These are phyloP conservation scores for Candida dubliniensis DNA, from an alignment of 1,139 yeast species.

Conservation along the genomic window DNA sequence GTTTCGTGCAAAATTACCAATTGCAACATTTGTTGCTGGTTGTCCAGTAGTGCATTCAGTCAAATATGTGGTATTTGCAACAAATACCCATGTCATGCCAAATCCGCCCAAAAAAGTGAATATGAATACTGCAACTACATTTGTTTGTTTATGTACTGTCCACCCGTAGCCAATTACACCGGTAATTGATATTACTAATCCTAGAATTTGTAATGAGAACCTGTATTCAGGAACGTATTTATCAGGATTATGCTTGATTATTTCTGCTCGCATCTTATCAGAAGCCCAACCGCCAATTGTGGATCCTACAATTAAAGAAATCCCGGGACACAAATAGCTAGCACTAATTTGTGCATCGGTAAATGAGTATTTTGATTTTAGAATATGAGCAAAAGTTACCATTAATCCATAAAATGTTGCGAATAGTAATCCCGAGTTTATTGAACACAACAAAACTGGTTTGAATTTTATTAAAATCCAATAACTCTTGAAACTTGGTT, in stretches of 20 bases:
- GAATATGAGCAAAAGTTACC: constrained; percentile 47
- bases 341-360: constrained; percentile 39
- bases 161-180: constrained; percentile 59
- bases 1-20: constrained; percentile 56
- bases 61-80: constrained; percentile 56
- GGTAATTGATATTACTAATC: constrained; percentile 42
- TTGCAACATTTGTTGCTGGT: constrained; percentile 57
- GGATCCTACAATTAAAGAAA: constrained; percentile 51
- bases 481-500: constrained; percentile 41
- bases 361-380: constrained; percentile 39
- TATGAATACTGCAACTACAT: constrained; percentile 42
- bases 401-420: constrained; percentile 57
- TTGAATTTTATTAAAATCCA: constrained; percentile 36
- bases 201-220: constrained; percentile 45
- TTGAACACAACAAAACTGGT: constrained; percentile 50
- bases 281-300: constrained; percentile 52
- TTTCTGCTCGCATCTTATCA: constrained; percentile 34
- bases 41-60: constrained; percentile 53
- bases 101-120: constrained; percentile 50
- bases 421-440: constrained; percentile 53
- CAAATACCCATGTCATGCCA: constrained; percentile 61
- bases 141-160: constrained; percentile 47
- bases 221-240: constrained; percentile 48
- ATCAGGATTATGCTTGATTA: constrained; percentile 24
- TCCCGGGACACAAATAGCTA: constrained; percentile 57